Base-by-base conservation (phyloP, 208 protist genomes). In the Phytomonas sp. region DNA sequence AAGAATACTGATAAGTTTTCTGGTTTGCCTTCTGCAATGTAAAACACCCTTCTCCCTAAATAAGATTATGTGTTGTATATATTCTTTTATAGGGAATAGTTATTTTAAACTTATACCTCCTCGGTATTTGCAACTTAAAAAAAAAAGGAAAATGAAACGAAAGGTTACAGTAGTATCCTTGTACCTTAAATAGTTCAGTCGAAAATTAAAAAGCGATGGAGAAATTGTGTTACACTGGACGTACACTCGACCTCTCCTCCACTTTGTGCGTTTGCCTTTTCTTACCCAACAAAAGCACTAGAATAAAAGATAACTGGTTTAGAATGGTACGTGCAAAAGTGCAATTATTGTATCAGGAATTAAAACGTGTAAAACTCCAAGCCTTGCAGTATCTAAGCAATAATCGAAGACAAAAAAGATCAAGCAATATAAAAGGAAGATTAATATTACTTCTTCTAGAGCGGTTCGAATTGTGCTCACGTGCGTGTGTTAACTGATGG, bases 101-200 rank as follows among this genome's bases (percentile, higher is more conserved):
- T 71, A 49, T 29, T 60, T 70, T 63, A 34, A 40, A 36, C 29
- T 61, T 29, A 40, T 61, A 19, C n/a, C n/a, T 60, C 60, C 30
- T 56, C 30, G 23, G 40, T 60, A 40, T 31, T 70, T 61, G 66
- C 29, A 71, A 65, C 14, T n/a, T 11, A 71, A 59, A 26, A 69
- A 0, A 70, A 62, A 68, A 63, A 68, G 6, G 63, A 56, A 65
- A 64, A 30, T 33, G n/a, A 29, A 34, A 31, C 19, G 49, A 52
- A 60, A 52, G 30, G 30, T 23, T 37, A 36, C 32, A 19, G 16
- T 49, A 14, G 65, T 49, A 31, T 32, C 45, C 36, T 10, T 62
- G n/a, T 33, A 14, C 7, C n/a, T 32, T 30, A 14, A 26, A 63
- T 30, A 12, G 14, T 29, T 52, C 29, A 19, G 32, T 63, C 5